These are phyloP conservation scores for Kluyveromyces marxianus DNA, from an alignment of 1,139 yeast genomes.

Conservation along the genomic window DNA sequence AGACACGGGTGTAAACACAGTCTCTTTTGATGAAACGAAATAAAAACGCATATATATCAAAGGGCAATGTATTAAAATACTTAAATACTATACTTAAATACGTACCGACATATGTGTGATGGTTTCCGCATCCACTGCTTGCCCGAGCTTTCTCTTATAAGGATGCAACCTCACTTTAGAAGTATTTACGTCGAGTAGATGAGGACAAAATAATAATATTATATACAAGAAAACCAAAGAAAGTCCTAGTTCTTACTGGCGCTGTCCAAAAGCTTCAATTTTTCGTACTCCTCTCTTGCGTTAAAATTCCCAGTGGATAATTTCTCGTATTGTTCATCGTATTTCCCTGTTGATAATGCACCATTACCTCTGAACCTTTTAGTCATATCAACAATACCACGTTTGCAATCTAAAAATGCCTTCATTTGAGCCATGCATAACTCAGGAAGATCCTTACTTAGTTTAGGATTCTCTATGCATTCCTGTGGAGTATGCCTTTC, in stretches of 20 bases:
- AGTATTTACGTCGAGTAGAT: too few relatives aligned
- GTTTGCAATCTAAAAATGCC: conserved; percentile 82
- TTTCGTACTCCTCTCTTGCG: conserved; percentile 69
- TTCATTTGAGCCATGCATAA: conserved; percentile 78
- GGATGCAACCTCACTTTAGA: too few relatives aligned
- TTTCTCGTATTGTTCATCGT: conserved; percentile 77
- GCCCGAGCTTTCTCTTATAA: too few relatives aligned
- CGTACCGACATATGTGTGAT: too few relatives aligned
- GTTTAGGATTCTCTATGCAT: conserved; percentile 74
- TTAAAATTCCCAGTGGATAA: conserved; percentile 75
- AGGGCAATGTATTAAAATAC: too few relatives aligned
- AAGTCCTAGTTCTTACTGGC: conserved; percentile 14
- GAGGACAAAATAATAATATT: too few relatives aligned
- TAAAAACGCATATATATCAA: too few relatives aligned
- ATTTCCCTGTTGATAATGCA: conserved; percentile 84
- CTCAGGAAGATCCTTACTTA: conserved; percentile 73
- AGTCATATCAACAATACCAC: conserved; percentile 80
- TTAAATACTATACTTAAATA: too few relatives aligned
- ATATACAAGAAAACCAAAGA: background rate
- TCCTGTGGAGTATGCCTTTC: conserved; percentile 86
- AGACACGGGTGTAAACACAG: too few relatives aligned
- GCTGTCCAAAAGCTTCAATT: conserved; percentile 49
- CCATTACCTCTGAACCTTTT: conserved; percentile 93
- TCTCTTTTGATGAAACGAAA: too few relatives aligned
- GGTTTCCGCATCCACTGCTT: too few relatives aligned